Percentiles rank a stretch among this genome's conserved stretches.
Conservation (phyloP, 768 basidiomycete genomes). For the Lentinula raphanica region DNA sequence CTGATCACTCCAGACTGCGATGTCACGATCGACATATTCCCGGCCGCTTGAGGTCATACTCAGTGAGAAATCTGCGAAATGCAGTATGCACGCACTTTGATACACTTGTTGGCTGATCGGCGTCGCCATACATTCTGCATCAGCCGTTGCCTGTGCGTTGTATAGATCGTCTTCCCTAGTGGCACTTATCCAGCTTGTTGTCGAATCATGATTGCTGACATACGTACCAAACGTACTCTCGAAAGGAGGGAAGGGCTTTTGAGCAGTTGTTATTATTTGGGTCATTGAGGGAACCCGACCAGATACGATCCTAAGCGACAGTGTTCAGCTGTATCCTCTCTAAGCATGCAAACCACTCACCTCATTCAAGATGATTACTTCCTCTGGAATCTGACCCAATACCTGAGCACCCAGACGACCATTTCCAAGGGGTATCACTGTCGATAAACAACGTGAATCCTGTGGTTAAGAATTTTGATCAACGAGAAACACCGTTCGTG, state of each 20-base stretch:
- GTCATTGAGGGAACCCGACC: slow-evolving; percentile 7
- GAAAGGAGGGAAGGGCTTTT: background rate
- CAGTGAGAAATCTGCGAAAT: background rate
- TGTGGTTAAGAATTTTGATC: too few relatives aligned
- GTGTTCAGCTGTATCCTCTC: background rate
- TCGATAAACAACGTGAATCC: background rate
- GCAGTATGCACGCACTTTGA: background rate
- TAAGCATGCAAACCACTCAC: background rate
- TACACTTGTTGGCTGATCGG: slow-evolving; percentile 6
- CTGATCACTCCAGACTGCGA: background rate
- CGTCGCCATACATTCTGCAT: slow-evolving; percentile 5
- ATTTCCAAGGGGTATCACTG: slow-evolving; percentile 6
- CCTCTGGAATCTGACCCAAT: slow-evolving; percentile 2
- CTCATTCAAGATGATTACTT: slow-evolving; percentile 4
- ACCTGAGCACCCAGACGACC: slow-evolving; percentile 5
- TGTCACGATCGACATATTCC: background rate
- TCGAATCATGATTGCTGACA: background rate
- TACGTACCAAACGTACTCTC: slow-evolving; percentile 5
- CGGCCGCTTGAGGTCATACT: background rate
- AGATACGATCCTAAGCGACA: background rate
- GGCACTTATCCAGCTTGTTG: background rate
- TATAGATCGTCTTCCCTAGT: slow-evolving; percentile 2
- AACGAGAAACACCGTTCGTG: background rate
- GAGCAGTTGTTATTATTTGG: slow-evolving; percentile 4
- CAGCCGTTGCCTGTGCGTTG: background rate